Conservation (phyloP, 129 eudicot species). For the Lactuca saligna region DNA sequence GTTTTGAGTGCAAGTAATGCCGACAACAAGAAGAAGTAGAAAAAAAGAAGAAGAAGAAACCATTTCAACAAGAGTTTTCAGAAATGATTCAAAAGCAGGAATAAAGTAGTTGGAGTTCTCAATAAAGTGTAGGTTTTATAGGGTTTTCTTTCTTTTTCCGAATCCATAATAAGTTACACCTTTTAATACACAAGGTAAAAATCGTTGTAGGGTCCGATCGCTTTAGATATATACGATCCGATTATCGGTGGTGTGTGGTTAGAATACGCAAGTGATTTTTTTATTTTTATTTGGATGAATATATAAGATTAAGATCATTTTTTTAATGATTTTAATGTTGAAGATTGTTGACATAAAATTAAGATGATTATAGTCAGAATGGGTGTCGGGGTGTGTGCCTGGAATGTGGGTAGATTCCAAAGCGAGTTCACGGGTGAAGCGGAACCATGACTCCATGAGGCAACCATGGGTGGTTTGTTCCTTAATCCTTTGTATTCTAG, state of each 20-base stretch:
- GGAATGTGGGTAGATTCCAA: constrained; percentile 9
- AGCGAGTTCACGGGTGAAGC: constrained; percentile 15
- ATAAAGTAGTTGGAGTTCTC: background rate
- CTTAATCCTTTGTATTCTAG: no score
- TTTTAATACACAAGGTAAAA: background rate
- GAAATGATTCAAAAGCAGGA: background rate
- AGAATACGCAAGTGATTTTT: background rate
- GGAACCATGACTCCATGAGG: no score
- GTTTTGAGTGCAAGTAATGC: constrained; percentile 33
- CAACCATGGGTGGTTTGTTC: no score
- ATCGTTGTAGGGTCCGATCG: background rate
- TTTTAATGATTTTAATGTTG: background rate
- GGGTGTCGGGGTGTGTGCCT: constrained; percentile 14
- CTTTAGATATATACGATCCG: background rate
- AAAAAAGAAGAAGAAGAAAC: constrained; percentile 14
- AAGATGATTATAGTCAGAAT: background rate
- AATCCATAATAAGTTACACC: background rate
- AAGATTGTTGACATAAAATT: background rate
- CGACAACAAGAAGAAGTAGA: constrained; percentile 28
- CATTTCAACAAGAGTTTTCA: constrained; percentile 25
- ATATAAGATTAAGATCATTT: background rate
- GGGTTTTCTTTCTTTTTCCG: constrained; percentile 2
- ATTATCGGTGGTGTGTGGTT: background rate
- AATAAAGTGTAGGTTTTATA: background rate
- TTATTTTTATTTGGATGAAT: background rate